Evolutionary conservation across 805 yeast species (phyloP), one percentile per base, ranked within the genome.

Genomic region (Suhomyces sp.): DNA sequence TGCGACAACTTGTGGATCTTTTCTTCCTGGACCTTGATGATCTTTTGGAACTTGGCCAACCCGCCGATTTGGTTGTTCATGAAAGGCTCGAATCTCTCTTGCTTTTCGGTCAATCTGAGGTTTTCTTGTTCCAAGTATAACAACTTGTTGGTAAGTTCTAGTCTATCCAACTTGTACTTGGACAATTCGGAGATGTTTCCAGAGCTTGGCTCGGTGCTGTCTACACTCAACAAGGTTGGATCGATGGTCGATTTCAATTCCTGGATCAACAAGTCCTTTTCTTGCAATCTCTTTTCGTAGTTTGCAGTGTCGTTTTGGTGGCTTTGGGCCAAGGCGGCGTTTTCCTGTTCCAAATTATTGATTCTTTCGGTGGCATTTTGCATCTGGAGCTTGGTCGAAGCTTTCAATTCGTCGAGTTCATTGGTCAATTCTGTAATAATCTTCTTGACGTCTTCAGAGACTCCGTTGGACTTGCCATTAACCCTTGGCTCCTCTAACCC

Each of bases 351-450:
- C 35, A 87, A 69, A 19, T 61, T 60, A 22, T 66, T 67, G 22
- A 87, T 83, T 52, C 78, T 79, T 17, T 76, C 76, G 57, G 84
- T 80, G 0, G 91, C 92, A 48, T 74, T 70, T 48, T 71, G 74
- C 56, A 87, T 85, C 57, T 83, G 85, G 4, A 68, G 67, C 52
- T 74, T 76, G 23, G 78, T 63, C 1, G 71, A 56, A 3, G 62
- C 52, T 50, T 63, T 70, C 55, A 74, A 66, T 23, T 65, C 64
- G 31, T 56, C 62, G 49, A 75, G 60, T 49, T 75, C 76, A 19
- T 57, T 54, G 22, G 69, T 71, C 49, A 74, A 63, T 50, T 71
- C 73, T 9, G 57, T 53, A 13, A 74, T 65, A 8, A 72, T 54
- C 42, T 62, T 62, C 51, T 72, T 74, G 12, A 70, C 67, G 49